Base-by-base conservation (phyloP, 2,329 filamentous ascomycete species). In the Emmonsiellopsis sp. region DNA sequence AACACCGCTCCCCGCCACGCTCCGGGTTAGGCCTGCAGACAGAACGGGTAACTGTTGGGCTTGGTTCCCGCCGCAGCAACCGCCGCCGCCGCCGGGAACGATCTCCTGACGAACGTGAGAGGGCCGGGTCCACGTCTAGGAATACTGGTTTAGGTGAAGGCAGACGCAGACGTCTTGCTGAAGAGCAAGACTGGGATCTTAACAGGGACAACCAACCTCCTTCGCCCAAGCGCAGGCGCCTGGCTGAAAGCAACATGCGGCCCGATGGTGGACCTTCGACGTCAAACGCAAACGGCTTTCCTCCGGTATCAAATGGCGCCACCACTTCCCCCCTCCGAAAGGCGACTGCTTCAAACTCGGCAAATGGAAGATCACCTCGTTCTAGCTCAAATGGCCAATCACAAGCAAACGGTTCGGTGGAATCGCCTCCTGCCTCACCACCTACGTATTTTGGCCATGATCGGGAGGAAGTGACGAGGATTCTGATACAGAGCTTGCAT, bases 401-500 rank as follows among this genome's bases (percentile, higher is more conserved):
- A 34, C 63, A 69, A 10, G 65, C 66, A 15, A 74, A 73, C 56
- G 73, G 73, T 32, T 65, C 71, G 2, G 62, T 63, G 41, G 70
- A 67, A 52, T 61, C 65, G 9, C 57, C 62, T 5, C 59, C 57
- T 40, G 56, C 62, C 16, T 56, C 62, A 30, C 56, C 65, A 32
- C 57, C 74, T 5, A 74, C 75, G 35, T 97, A 94, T 68, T 86
- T 84, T 65, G 91, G 90, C 15, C 92, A 97, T 66, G 83, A 93
- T 66, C 83, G 89, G 66, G 90, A 95, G 75, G 92, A 98, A 73
- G 86, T 97, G 44, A 95, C 92, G 5, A 80, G 93, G 52, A 86
- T 97, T 58, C 72, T 98, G 62, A 93, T 98, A 63, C 93, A 98
- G 70, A 87, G 90, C 37, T 73, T 98, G 59, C 82, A 84, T 26